Evolutionary conservation across 169 alveolate species (phyloP), one percentile per base, ranked within the genome.

Genomic region (Hepatocystis sp.): DNA sequence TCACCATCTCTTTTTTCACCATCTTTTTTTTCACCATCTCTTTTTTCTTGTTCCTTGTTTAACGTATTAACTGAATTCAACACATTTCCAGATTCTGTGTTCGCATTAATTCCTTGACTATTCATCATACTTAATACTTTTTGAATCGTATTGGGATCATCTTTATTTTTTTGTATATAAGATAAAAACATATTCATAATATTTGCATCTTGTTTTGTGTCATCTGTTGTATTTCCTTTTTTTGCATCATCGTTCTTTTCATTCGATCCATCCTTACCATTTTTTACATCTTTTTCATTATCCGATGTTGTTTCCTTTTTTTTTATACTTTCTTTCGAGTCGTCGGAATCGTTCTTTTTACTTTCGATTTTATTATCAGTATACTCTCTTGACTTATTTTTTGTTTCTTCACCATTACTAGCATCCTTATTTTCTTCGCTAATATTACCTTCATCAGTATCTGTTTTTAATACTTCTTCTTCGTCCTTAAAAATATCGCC

Each of bases 91-190:
- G 66, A n/a, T n/a, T 30, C 27, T n/a, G 7, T 42, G 10, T 53
- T 47, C 32, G 51, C n/a, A n/a, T n/a, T n/a, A n/a, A n/a, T 53
- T 13, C 39, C 44, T 58, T 67, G 58, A 34, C 58, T 42, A 8
- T 21, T 15, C 84, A 81, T 64, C 55, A 81, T 36, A 27, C 36
- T 61, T 46, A 81, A 13, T 64, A 81, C 21, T 7, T 56, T 46
- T 51, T 81, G 89, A 39, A 81, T 60, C 27, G 63, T 11, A 25
- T 47, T 28, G 7, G 89, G 89, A 19, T 81, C 84, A 65, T 81
- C 84, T 42, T 81, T 81, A 63, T 81, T 81, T 40, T 51, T 81
- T 53, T 81, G 89, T 44, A 81, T 19, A 32, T 63, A 81, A 11
- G 27, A 36, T 42, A 81, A 42, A 63, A 81, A 44, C 67, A 63